These are phyloP conservation scores for Wakefieldia striispora DNA, from an alignment of 768 basidiomycete genomes.

Conservation along the genomic window DNA sequence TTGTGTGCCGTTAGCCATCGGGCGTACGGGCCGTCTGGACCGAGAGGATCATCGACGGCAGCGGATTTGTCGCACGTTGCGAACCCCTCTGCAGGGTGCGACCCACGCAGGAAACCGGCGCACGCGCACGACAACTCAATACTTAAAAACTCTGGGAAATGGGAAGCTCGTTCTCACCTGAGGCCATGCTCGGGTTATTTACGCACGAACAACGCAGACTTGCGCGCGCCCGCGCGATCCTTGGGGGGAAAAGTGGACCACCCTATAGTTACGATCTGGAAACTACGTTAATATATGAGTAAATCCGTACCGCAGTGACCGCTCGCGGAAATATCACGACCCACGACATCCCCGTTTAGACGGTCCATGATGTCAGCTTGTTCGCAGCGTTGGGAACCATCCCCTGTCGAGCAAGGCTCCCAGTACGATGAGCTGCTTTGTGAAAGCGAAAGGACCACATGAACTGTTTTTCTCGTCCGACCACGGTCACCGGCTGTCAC, in stretches of 20 bases:
- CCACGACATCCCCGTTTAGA: slow-evolving; percentile 11
- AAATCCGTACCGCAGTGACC: slow-evolving; percentile 27
- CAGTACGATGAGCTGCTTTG: slow-evolving; percentile 9
- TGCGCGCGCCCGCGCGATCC: neutral
- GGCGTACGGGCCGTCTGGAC: slow-evolving; percentile 8
- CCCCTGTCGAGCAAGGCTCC: slow-evolving; percentile 14
- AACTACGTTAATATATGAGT: slow-evolving; percentile 21
- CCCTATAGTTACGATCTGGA: slow-evolving; percentile 23
- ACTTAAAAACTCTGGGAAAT: slow-evolving; percentile 11
- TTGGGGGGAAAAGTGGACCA: slow-evolving; percentile 11
- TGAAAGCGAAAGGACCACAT: slow-evolving; percentile 2
- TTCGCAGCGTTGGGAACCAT: no score
- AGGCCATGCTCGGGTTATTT: slow-evolving; percentile 17
- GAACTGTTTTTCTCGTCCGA: slow-evolving; percentile 1
- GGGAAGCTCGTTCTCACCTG: slow-evolving; percentile 22
- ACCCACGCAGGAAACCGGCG: no score
- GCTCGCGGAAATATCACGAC: slow-evolving; percentile 27
- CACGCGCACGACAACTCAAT: slow-evolving; percentile 14
- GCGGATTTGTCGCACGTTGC: no score
- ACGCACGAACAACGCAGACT: slow-evolving; percentile 23
- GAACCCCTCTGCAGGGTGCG: no score
- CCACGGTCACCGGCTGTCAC: slow-evolving; percentile 20
- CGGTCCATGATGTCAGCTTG: no score
- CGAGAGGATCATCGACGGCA: neutral
- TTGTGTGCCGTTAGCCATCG: slow-evolving; percentile 8